Base-by-base conservation (phyloP, 768 basidiomycete genomes). In the Boletus speciosus region DNA sequence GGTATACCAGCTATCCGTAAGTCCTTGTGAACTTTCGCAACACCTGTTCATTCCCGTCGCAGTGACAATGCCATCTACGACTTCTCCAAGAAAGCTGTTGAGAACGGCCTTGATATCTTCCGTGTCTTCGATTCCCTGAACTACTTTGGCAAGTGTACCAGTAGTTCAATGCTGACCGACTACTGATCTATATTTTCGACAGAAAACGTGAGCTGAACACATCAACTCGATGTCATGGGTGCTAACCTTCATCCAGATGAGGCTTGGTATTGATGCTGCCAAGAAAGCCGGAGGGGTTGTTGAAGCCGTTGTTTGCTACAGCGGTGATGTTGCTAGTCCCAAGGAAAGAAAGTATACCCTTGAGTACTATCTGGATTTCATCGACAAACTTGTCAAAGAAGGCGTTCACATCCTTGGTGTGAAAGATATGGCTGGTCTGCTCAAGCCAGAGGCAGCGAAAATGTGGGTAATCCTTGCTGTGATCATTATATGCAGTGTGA, bases 21-120 rank as follows among this genome's bases (percentile, higher is more conserved):
- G 89, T 76, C 32, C 40, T 36, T 29, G 11, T 29, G 23, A 29
- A 8, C 1, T 25, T 19, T 37, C 42, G 21, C 34, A n/a, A 23
- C 23, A 2, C 31, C 8, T 45, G 42, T 59, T 57, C 40, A 69
- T 56, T 43, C 21, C 23, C 9, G 25, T 49, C 21, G 45, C 58
- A 93, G 90, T 29, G 95, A 98, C 71, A 99, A 99, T 64, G 96
- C 92, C 54, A 98, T 99, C 72, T 99, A 99, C 74, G 97, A 97
- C 72, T 99, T 99, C 78, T 97, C 92, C 57, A 96, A 95, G 79
- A 96, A 96, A 71, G 97, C 97, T 23, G 96, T 99, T n/a, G 94
- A 98, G 75, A 97, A 98, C 63, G 97, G 97, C 68, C 82, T 98
- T 46, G 97, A 99, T 74, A 99, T 99, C 70, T 99, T 99, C 90